phyloP scores from a whole-genome alignment of 805 yeast species.

The Pichia pseudocactophila region DNA sequence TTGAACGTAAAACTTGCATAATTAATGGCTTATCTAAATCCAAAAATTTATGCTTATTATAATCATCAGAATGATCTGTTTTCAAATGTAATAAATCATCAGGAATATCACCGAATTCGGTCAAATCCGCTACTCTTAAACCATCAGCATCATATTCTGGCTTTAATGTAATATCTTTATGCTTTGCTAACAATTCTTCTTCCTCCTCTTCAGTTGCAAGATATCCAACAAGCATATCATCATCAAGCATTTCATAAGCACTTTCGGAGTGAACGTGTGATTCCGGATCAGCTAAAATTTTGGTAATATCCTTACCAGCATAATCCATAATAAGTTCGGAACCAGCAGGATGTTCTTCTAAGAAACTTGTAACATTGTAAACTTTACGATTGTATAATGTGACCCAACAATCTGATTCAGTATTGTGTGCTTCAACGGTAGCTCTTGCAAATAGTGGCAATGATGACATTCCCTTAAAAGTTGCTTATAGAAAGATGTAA shows the following conservation, averaged over 20 bases:
- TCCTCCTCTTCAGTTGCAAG: conserved; percentile 78
- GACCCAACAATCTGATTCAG: conserved; percentile 63
- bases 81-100: conserved; percentile 65
- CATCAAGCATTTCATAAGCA: conserved; percentile 86
- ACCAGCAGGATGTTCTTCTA: conserved; percentile 70
- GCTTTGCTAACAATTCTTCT: conserved; percentile 50
- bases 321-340: conserved; percentile 46
- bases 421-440: conserved; percentile 46
- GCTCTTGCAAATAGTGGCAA: conserved; percentile 53
- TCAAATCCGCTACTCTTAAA: conserved; percentile 35
- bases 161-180: conserved; percentile 39
- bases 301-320: conserved; percentile 58
- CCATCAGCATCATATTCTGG: conserved; percentile 20
- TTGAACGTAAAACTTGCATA: conserved; percentile 66
- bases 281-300: conserved; percentile 59
- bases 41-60: conserved; percentile 69
- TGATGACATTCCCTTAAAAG: conserved; percentile 2
- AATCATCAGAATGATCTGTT: conserved; percentile 72
- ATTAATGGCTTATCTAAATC: conserved; percentile 79
- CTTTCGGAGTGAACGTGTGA: conserved; percentile 78
- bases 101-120: conserved; percentile 58
- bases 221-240: conserved; percentile 72
- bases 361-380: conserved; percentile 69
- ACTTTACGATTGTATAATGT: conserved; percentile 71
- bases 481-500: not conserved